A percentile compares a stretch with the other conserved stretches of the same genome.
phyloP scores from a whole-genome alignment of 352 stramenopile genomes.

The Globisporangium spiculum region DNA sequence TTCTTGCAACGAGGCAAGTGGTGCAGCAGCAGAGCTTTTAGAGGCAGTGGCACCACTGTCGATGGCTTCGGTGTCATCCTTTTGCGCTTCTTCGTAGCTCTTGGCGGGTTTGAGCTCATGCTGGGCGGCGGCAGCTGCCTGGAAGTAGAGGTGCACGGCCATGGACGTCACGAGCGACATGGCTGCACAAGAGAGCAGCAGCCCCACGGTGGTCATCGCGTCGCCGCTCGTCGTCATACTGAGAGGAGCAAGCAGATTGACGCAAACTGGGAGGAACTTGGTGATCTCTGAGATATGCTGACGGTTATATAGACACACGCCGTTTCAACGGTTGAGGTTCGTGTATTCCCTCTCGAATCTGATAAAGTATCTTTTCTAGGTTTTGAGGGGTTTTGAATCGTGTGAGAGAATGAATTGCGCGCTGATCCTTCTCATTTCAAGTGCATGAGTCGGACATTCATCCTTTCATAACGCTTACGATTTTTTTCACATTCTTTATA shows the following conservation, averaged over 20 bases:
- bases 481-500: not conserved
- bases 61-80: not conserved
- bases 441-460: not conserved
- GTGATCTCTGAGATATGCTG: not conserved
- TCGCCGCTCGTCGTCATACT: not conserved
- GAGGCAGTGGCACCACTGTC: not conserved
- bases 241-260: not conserved
- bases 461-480: not conserved
- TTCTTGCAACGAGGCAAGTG: not conserved
- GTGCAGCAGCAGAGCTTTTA: not conserved
- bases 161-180: conserved; percentile 40
- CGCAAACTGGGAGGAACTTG: not conserved
- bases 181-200: conserved; percentile 44
- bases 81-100: not conserved
- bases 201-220: conserved; percentile 20
- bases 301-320: not conserved
- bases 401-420: conserved; percentile 9
- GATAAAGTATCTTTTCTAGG: conserved; percentile 16
- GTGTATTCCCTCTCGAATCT: not conserved
- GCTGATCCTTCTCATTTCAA: not conserved
- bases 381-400: not conserved
- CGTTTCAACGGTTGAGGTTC: not conserved
- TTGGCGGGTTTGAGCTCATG: not conserved
- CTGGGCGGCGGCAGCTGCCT: not conserved
- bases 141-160: conserved; percentile 36